These are phyloP conservation scores for Suillus luteus DNA, from an alignment of 768 basidiomycete species.

Conservation along the genomic window DNA sequence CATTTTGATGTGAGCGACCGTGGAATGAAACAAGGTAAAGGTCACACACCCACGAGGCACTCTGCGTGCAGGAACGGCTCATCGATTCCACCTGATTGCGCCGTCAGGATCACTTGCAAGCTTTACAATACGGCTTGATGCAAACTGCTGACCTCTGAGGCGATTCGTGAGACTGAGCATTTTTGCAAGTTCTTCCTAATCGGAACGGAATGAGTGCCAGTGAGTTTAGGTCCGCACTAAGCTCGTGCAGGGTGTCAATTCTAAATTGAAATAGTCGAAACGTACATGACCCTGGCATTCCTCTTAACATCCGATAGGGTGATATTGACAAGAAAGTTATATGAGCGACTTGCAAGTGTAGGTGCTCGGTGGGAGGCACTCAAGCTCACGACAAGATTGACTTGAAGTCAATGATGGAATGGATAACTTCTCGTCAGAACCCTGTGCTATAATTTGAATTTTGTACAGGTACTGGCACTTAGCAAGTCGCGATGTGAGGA, in stretches of 20 bases:
- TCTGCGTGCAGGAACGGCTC: not conserved
- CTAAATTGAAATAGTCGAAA: not conserved
- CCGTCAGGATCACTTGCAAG: not conserved
- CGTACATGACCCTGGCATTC: conserved; percentile 2
- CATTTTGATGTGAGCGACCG: not conserved
- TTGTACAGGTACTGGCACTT: not conserved
- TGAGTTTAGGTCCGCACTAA: not conserved
- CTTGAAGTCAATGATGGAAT: not conserved
- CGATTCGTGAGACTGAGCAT: conserved; percentile 34
- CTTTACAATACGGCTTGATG: not conserved
- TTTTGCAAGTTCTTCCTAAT: conserved; percentile 36
- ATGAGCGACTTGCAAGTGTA: not conserved
- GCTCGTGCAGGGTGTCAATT: not conserved
- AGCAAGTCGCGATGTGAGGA: not conserved
- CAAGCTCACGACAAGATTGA: not conserved
- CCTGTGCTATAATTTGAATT: not conserved
- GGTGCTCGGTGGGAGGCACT: not conserved
- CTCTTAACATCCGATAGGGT: conserved; percentile 4
- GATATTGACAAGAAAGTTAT: not conserved
- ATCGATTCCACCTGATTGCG: not conserved
- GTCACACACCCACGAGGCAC: not conserved
- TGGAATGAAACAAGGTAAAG: not conserved
- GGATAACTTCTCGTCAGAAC: not conserved
- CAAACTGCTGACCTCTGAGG: conserved; percentile 34
- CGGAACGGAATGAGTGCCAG: conserved; percentile 39